Evolutionary conservation across 2,329 filamentous ascomycete genomes (phyloP), one percentile per base, ranked within the genome.

Genomic region (Hypoxylon rubiginosum): DNA sequence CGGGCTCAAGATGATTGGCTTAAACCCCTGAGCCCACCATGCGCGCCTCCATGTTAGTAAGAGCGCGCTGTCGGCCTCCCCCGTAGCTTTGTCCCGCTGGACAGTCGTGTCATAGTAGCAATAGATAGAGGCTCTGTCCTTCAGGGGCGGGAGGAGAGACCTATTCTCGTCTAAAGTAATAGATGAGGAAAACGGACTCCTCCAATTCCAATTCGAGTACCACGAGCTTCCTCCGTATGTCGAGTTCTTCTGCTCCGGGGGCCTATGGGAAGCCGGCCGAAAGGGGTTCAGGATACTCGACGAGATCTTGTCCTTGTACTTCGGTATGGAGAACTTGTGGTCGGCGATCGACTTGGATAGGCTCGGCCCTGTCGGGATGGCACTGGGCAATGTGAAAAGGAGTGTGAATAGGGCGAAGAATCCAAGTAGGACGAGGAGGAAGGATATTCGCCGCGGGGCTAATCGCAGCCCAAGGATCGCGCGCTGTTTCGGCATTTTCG

Each of bases 1-100:
- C 15, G 89, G 86, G 54, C 92, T 90, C 60, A 98, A 80, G 43
- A 98, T 91, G 7, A 96, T 85, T 0, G 96, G 95, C 67, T 86
- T 89, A 81, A 98, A 97, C 10, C 95, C 96, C 74, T 97, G 90
- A 0, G 94, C 93, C 92, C 93, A 98, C 94, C 95, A 98, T 2
- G 95, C 94, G 49, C 93, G 88, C 65, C 94, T 88, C 96, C 96
- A 98, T 57, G 92, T 91, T 62, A 97, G 82, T 52, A 98, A 84
- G 64, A 98, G 81, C 63, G 90, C 87, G 74, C 91, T 91, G 77
- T 97, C 92, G 3, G 92, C 92, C 64, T 91, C 87, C 72, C 87
- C 87, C 54, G 87, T 85, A 17, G 86, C 86, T 52, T 86, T 84
- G 32, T 91, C 86, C 78, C 90, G 90, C 66, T 85, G 81, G 17